phyloP scores from a whole-genome alignment of 768 basidiomycete species.

The Russula sp. region DNA sequence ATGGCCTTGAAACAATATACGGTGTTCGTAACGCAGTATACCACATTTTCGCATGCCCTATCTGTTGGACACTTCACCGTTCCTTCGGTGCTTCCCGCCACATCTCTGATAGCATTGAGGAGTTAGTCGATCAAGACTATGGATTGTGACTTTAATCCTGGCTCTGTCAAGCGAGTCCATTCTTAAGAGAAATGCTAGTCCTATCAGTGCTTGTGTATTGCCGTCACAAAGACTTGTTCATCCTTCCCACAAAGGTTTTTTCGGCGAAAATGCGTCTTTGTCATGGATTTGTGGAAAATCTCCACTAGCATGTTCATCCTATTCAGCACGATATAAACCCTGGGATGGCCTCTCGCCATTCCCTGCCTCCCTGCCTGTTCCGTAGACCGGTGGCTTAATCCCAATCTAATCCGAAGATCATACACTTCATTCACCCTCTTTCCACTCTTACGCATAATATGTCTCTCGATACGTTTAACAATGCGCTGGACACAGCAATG shows the following conservation, averaged over 20 bases:
- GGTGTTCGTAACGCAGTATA: no score
- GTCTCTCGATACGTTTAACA: neutral
- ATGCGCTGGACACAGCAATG: neutral
- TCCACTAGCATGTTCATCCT: neutral
- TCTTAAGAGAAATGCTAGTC: neutral
- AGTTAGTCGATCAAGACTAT: no score
- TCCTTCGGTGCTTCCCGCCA: no score
- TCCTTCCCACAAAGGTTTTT: neutral
- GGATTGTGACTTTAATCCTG: no score
- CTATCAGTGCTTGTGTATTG: neutral
- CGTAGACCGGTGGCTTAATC: constrained; percentile 11
- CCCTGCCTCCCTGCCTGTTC: neutral
- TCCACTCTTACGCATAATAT: neutral
- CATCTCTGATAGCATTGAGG: no score
- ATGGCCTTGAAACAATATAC: no score
- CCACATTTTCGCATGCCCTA: no score
- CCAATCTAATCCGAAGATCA: neutral
- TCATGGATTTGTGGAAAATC: constrained; percentile 13
- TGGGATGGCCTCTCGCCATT: neutral
- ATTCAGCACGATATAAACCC: neutral
- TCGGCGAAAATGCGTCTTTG: neutral
- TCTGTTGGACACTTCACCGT: no score
- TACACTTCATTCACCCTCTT: no score
- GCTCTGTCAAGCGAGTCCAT: neutral
- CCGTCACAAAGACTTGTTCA: neutral